Evolutionary conservation across 345 rosid species (phyloP), one percentile per base, ranked within the genome.

Genomic region (Rhizophora mangle): DNA sequence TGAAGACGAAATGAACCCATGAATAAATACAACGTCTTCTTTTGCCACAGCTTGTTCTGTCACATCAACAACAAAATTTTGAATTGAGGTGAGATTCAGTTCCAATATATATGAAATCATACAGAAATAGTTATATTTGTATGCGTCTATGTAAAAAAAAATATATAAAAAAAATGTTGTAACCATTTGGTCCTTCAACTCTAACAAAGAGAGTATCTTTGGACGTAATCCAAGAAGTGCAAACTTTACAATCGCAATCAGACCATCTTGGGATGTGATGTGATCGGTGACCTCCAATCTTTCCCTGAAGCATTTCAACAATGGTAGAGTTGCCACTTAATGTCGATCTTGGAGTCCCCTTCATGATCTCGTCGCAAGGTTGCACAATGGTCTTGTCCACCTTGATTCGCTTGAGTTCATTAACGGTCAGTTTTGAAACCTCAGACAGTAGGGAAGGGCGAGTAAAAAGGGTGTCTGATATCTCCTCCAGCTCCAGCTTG

Each of bases 1-100:
- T 1, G 98, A 92, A 8, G 99, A 96, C n/a, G 98, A 96, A 72
- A 96, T 87, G 89, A 96, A 96, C 22, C 99, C 99, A 72, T 96
- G 99, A 62, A 96, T 88, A 86, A 96, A 92, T 27, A 96, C 63
- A 21, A 96, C 97, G 39, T 88, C 92, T 65, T 90, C 99, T 53
- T 78, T 77, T 67, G 84, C 89, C 67, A 86, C 81, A 34, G 86
- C 26, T 16, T 21, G 4, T 27, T 19, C 26, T 15, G 47, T 30
- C 32, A 26, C 29, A 26, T 6, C 15, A 26, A 43, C 49, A 43
- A 43, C 16, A 9, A 15, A 43, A 43, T 13, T 43, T 43, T 43
- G 15, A 43, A 13, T 13, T 43, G 15, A 43, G 18, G 18, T 43
- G 49, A 43, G 4, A 13, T 13, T 11, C 1, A 3, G 49, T 43